Evolutionary conservation across 1,139 yeast genomes (phyloP).

Genomic region (Kodamaea sp.): DNA sequence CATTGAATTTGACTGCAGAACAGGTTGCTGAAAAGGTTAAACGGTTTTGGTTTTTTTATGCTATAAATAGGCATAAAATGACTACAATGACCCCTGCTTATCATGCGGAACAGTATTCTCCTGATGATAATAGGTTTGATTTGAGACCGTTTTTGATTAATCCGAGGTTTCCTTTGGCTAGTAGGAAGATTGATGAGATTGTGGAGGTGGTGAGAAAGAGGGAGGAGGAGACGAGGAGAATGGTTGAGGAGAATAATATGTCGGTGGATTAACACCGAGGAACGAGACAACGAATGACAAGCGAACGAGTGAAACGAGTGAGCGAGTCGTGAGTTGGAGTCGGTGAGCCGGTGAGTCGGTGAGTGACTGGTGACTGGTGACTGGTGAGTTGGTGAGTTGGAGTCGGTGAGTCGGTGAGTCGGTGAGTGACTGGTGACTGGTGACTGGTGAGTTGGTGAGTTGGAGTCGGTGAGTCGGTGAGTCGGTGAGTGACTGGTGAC

Average conservation of each 20-base stretch:
- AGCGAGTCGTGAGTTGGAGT: too few species aligned
- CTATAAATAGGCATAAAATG: slow-evolving; percentile 94
- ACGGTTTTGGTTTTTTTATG: slow-evolving; percentile 86
- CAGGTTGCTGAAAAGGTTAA: slow-evolving; percentile 91
- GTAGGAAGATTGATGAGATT: slow-evolving; percentile 77
- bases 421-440: too few species aligned
- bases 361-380: too few species aligned
- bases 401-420: too few species aligned
- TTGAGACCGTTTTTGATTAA: slow-evolving; percentile 88
- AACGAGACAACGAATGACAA: too few species aligned
- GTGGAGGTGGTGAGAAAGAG: slow-evolving; percentile 51
- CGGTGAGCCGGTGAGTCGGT: too few species aligned
- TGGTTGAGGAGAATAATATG: slow-evolving; percentile 17
- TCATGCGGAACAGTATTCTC: slow-evolving; percentile 96
- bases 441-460: too few species aligned
- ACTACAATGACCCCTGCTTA: slow-evolving; percentile 95
- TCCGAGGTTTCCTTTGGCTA: slow-evolving; percentile 90
- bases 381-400: too few species aligned
- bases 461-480: too few species aligned
- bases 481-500: too few species aligned
- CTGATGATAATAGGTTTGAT: slow-evolving; percentile 96
- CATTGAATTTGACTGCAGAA: slow-evolving; percentile 62
- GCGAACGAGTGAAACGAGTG: too few species aligned
- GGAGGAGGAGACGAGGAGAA: slow-evolving; percentile 29
- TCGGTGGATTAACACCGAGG: slow-evolving; percentile 14